These are phyloP conservation scores for Ophiostoma sp. DNA, from an alignment of 2,329 filamentous ascomycete genomes.

Conservation along the genomic window DNA sequence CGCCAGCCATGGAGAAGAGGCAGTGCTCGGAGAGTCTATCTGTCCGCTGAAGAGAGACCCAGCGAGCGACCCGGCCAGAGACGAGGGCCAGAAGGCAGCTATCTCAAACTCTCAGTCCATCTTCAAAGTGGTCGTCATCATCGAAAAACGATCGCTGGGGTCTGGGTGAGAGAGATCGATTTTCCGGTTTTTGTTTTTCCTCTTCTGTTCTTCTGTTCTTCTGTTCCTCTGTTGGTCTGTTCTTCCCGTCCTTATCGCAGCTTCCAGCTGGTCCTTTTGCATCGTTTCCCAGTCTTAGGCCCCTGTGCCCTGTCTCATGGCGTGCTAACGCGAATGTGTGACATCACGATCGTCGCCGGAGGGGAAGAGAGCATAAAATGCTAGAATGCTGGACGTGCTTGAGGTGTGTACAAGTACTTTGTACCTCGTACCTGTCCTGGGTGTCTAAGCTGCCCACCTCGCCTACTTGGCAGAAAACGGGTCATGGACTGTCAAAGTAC, in stretches of 20 bases:
- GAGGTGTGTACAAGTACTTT: neutral
- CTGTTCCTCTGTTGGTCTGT: neutral
- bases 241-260: neutral
- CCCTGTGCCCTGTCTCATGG: neutral
- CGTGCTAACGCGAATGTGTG: constrained; percentile 11
- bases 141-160: neutral
- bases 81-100: neutral
- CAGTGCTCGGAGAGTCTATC: constrained; percentile 15
- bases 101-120: neutral
- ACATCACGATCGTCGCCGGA: constrained; percentile 24
- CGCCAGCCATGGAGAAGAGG: neutral
- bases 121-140: neutral
- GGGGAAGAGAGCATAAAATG: neutral
- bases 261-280: neutral
- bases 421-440: neutral
- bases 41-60: neutral
- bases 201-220: neutral
- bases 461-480: neutral
- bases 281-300: neutral
- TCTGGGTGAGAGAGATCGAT: constrained; percentile 1
- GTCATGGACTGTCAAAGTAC: neutral
- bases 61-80: neutral
- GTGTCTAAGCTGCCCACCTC: neutral
- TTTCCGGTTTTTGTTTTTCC: neutral
- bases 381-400: neutral